A percentile compares a stretch with the other conserved stretches of the same genome.
Evolutionary conservation across 2,329 filamentous ascomycete species (phyloP).

Genomic region (Fusarium staphyleae): DNA sequence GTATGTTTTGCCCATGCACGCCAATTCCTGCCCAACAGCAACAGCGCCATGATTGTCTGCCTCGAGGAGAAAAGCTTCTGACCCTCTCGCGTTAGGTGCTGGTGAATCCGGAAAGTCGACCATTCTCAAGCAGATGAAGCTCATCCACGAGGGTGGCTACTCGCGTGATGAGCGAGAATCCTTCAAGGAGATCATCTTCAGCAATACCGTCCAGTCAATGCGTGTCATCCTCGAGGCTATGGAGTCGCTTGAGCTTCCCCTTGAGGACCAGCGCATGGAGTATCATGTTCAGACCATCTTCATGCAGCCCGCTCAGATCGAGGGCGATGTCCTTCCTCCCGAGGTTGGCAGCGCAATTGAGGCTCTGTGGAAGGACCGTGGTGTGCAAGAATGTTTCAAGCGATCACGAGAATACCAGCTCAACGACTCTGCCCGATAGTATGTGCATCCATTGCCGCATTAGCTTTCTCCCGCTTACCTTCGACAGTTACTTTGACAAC

Average conservation of each 20-base stretch:
- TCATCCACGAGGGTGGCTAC: conserved; percentile 98
- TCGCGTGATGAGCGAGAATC: conserved; percentile 83
- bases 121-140: conserved; percentile 99
- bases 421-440: conserved; percentile 97
- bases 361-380: conserved; percentile 89
- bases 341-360: conserved; percentile 94
- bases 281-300: conserved; percentile 99
- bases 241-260: conserved; percentile 76
- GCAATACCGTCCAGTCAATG: conserved; percentile 74
- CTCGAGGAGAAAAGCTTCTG: conserved; percentile 31
- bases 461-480: conserved; percentile 43
- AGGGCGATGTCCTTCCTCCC: conserved; percentile 91
- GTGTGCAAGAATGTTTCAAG: conserved; percentile 95
- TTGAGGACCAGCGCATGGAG: conserved; percentile 91
- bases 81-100: conserved; percentile 68
- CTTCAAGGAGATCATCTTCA: conserved; percentile 76
- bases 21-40: background rate
- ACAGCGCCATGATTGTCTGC: too few species aligned
- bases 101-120: conserved; percentile 96
- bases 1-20: conserved; percentile 56
- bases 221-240: conserved; percentile 73
- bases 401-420: conserved; percentile 94
- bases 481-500: conserved; percentile 89
- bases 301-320: conserved; percentile 97
- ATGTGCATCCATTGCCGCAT: conserved; percentile 51